These are phyloP conservation scores for Eutrema heterophyllum DNA, from an alignment of 345 rosid species.

Conservation along the genomic window DNA sequence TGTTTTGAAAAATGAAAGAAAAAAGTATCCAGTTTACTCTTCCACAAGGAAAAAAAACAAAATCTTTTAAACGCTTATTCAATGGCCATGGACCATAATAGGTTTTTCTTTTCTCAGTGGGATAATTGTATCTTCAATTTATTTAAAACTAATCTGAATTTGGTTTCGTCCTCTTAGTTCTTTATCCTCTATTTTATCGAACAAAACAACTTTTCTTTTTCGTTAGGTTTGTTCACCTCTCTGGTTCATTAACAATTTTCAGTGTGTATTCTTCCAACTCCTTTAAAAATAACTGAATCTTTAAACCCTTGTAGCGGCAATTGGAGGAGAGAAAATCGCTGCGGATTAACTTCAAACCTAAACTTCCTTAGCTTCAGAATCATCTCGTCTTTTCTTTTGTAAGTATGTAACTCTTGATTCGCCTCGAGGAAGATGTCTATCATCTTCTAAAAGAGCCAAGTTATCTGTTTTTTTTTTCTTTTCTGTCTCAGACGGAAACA, in stretches of 20 bases:
- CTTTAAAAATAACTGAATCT: not conserved
- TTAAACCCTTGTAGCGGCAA: conserved; percentile 48
- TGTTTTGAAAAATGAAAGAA: not conserved
- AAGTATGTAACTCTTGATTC: not conserved
- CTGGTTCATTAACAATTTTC: not conserved
- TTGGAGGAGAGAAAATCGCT: conserved; percentile 39
- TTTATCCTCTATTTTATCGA: not conserved
- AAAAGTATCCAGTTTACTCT: not conserved
- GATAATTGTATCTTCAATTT: not conserved
- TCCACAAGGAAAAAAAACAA: not conserved
- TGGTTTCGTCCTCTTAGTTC: not conserved
- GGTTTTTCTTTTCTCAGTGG: not conserved
- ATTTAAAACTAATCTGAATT: not conserved
- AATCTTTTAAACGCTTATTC: not conserved
- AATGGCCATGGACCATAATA: not conserved
- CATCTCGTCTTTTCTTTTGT: conserved; percentile 4
- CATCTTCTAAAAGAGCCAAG: not conserved
- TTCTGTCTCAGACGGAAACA: conserved; percentile 12
- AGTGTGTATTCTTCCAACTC: not conserved
- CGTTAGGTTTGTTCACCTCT: not conserved
- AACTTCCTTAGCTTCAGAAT: conserved; percentile 25
- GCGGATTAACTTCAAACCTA: conserved; percentile 43
- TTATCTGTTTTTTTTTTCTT: not conserved
- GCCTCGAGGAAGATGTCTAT: not conserved
- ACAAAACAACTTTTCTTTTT: not conserved